phyloP scores from a whole-genome alignment of 2,329 filamentous ascomycete species.

The Pseudofabraea citricarpa region DNA sequence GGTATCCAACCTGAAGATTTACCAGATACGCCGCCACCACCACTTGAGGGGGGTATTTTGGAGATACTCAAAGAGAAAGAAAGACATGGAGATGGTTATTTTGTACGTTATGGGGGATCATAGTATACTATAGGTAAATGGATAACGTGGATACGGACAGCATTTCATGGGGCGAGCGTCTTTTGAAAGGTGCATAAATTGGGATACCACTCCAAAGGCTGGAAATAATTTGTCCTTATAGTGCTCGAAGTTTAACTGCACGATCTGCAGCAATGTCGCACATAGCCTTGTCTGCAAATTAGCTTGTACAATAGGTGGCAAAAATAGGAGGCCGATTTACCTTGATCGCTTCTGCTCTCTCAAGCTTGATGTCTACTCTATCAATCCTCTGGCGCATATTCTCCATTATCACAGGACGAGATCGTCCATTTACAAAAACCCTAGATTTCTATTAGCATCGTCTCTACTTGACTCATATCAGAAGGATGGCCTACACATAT shows the following conservation, averaged over 20 bases:
- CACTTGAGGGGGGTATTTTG: slow-evolving; percentile 21
- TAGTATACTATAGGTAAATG: too few relatives aligned
- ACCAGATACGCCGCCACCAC: slow-evolving; percentile 20
- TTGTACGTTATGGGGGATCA: slow-evolving; percentile 19
- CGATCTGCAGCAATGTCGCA: slow-evolving; percentile 84
- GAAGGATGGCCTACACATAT: slow-evolving; percentile 57
- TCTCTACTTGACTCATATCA: background rate
- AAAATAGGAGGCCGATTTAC: too few relatives aligned
- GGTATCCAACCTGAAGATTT: slow-evolving; percentile 23
- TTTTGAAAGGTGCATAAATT: background rate
- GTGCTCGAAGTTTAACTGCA: slow-evolving; percentile 49
- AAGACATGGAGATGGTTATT: slow-evolving; percentile 19
- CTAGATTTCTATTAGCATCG: slow-evolving; percentile 33
- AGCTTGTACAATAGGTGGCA: slow-evolving; percentile 10
- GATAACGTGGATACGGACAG: too few relatives aligned
- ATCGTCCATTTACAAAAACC: slow-evolving; percentile 83
- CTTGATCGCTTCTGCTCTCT: slow-evolving; percentile 70
- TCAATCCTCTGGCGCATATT: slow-evolving; percentile 76
- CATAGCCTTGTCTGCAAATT: slow-evolving; percentile 55
- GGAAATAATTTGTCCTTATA: background rate
- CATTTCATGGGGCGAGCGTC: too few relatives aligned
- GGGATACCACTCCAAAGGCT: background rate
- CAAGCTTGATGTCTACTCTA: slow-evolving; percentile 57
- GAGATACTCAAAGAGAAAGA: slow-evolving; percentile 25
- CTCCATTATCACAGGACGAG: slow-evolving; percentile 68